Conservation (phyloP, 768 basidiomycete genomes). For the Neoboletus brunneissimus region DNA sequence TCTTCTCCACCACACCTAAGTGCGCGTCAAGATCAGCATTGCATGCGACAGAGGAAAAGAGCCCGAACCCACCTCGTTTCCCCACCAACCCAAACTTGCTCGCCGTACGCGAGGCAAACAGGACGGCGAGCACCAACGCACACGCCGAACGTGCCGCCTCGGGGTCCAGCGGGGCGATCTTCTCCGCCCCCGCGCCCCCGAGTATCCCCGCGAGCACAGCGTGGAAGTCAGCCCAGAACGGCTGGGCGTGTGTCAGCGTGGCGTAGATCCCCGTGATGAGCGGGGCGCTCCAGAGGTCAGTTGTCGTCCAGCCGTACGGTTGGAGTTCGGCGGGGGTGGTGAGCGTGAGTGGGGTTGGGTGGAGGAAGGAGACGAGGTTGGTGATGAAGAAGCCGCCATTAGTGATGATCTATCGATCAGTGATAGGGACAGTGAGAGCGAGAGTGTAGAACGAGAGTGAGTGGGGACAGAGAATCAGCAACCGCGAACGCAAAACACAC, state of each 20-base stretch:
- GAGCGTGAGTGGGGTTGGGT: conserved; percentile 64
- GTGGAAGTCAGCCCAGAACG: conserved; percentile 71
- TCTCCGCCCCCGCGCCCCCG: conserved; percentile 29
- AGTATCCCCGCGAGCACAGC: conserved; percentile 44
- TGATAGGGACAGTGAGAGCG: too few species aligned
- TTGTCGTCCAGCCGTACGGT: conserved; percentile 81
- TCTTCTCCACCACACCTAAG: conserved; percentile 21
- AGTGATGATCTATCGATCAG: conserved; percentile 55
- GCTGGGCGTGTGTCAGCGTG: conserved; percentile 81
- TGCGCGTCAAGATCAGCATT: not conserved
- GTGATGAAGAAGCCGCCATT: conserved; percentile 82
- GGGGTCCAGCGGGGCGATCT: conserved; percentile 51
- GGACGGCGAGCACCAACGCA: conserved; percentile 54
- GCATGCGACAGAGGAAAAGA: not conserved
- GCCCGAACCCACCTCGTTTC: conserved; percentile 14
- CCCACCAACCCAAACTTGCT: conserved; percentile 52
- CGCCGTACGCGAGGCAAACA: conserved; percentile 64
- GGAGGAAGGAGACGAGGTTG: conserved; percentile 71
- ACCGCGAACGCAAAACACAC: not conserved
- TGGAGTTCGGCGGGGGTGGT: conserved; percentile 78
- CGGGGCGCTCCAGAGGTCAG: conserved; percentile 85
- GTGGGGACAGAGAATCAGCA: not conserved
- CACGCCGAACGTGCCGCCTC: conserved; percentile 71
- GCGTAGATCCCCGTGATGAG: conserved; percentile 75
- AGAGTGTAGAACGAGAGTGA: not conserved